Evolutionary conservation across 225 moss, liverwort and hornwort genomes (phyloP).

Genomic region (Polytrichum commune): DNA sequence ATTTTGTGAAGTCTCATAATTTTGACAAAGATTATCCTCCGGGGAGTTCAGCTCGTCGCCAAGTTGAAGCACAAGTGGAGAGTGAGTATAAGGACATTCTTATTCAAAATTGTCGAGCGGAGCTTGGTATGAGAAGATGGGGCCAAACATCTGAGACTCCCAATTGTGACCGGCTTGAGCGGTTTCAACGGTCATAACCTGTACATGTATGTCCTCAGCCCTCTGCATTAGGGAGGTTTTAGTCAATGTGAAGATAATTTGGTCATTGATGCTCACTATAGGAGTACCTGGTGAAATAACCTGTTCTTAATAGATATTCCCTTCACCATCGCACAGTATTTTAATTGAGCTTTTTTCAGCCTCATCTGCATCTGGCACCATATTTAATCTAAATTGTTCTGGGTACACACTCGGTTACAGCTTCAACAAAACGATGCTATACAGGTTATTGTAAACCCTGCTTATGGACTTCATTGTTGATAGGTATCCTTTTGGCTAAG

Average conservation of each 20-base stretch:
- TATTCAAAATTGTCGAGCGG: slow-evolving; percentile 93
- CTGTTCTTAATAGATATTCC: slow-evolving; percentile 19
- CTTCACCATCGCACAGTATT: slow-evolving; percentile 25
- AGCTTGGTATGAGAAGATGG: slow-evolving; percentile 82
- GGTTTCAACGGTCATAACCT: slow-evolving; percentile 61
- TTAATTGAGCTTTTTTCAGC: slow-evolving; percentile 26
- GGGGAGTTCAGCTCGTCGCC: slow-evolving; percentile 70
- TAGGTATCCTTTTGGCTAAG: not conserved
- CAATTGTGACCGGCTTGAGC: slow-evolving; percentile 85
- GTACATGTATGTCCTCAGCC: slow-evolving; percentile 27
- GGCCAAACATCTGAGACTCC: slow-evolving; percentile 78
- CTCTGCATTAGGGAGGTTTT: slow-evolving; percentile 21
- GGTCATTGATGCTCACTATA: slow-evolving; percentile 10
- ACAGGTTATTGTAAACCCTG: slow-evolving; percentile 16
- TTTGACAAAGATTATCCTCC: slow-evolving; percentile 81
- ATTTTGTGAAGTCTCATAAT: slow-evolving; percentile 77
- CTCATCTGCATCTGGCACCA: slow-evolving; percentile 10
- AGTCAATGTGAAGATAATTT: slow-evolving; percentile 35
- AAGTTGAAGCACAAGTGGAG: slow-evolving; percentile 84
- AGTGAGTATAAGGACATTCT: slow-evolving; percentile 91
- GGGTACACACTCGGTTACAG: too few species aligned
- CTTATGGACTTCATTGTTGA: not conserved
- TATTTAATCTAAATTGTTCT: not conserved
- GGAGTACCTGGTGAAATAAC: slow-evolving; percentile 40
- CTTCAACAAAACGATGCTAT: too few species aligned